Base-by-base conservation (phyloP, 129 eudicot genomes). In the Helianthus tuberosus region DNA sequence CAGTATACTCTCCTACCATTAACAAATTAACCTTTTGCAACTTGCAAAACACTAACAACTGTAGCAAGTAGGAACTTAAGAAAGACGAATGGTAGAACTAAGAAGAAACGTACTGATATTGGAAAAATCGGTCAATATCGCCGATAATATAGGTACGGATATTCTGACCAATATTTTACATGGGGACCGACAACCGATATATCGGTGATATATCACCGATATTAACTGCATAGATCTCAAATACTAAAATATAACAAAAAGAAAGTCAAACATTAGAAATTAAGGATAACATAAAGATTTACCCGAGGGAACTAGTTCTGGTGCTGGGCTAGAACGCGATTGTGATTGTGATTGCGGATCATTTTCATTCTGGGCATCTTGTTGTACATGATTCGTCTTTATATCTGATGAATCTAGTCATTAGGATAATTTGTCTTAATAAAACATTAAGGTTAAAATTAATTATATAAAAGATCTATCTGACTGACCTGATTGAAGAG, bases 331-430 rank as follows among this genome's bases (percentile, higher is more conserved):
- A 38, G 53, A 32, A 36, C 11, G 51, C 35, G 57, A 17, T 2
- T 58, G 69, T 62, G 58, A 75, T 72, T 66, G 73, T 51, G 88
- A 87, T 64, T 83, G 85, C n/a, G 84, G 85, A 1, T 84, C 87
- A 17, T 76, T 84, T 41, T 79, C 85, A 29, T 68, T 74, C 66
- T 38, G 70, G 3, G 64, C 75, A 46, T 71, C 77, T 62, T 86
- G 62, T 47, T 57, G 64, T 29, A 74, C 72, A 16, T 68, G 66
- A 57, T 77, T 79, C 39, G 43, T 76, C 16, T 80, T 72, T 48
- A 68, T 57, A 76, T 76, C 85, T 76, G 73, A 65, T 12, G 72
- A 58, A 17, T 52, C 67, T 60, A 63, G 53, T 68, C 10, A 11
- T 20, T 66, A 79, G 54, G 11, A 47, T 6, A 14, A 47, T 47